Conservation (phyloP, 345 rosid species). For the Anacardium occidentale region DNA sequence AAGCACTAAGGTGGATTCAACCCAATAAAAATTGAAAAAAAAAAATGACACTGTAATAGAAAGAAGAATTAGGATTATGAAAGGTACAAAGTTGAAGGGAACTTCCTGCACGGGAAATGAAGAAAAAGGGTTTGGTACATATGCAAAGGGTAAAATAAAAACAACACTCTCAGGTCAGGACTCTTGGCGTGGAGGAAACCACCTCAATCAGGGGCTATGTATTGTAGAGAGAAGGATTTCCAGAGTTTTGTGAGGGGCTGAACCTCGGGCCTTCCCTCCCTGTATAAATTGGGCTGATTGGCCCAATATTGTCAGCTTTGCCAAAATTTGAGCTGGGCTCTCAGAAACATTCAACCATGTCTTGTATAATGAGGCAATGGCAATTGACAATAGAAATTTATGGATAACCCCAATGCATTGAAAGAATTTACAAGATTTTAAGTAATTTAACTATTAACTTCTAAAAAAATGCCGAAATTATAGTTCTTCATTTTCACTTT, state of each 20-base stretch:
- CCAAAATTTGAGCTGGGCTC: too few species aligned
- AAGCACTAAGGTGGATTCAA: constrained; percentile 6
- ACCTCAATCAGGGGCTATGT: constrained; percentile 10
- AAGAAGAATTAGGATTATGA: neutral
- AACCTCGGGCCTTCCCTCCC: neutral
- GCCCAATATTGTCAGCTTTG: too few species aligned
- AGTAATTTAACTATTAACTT: too few species aligned
- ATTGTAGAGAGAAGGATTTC: neutral
- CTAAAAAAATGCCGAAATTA: too few species aligned
- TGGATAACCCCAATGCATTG: too few species aligned
- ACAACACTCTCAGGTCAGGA: constrained; percentile 9
- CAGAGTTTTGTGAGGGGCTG: neutral
- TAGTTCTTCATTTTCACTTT: too few species aligned
- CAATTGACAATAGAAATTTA: too few species aligned
- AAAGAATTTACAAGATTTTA: too few species aligned
- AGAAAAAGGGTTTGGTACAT: constrained; percentile 17
- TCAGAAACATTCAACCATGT: too few species aligned
- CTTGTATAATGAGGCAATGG: too few species aligned
- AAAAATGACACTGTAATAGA: neutral
- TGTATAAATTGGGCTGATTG: neutral
- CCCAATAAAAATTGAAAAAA: neutral
- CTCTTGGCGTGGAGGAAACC: constrained; percentile 37
- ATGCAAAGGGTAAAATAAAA: neutral
- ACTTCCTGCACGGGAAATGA: neutral
- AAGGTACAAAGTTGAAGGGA: neutral